Percentiles rank a stretch among this genome's conserved stretches.
Conservation (phyloP, 768 basidiomycete species). For the Naganishia kalamii region DNA sequence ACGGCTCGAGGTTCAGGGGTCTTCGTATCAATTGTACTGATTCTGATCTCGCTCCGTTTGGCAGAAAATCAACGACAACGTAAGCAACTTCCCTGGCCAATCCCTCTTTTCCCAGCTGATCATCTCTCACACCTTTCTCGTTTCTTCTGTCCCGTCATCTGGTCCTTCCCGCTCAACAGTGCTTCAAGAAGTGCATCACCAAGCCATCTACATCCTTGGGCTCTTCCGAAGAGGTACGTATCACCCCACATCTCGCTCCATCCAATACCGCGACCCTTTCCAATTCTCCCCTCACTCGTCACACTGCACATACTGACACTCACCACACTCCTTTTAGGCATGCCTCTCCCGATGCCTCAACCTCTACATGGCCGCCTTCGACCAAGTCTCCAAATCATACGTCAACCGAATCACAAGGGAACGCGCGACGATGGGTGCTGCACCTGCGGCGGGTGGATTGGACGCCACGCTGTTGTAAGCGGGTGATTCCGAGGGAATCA, state of each 20-base stretch:
- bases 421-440: constrained; percentile 18
- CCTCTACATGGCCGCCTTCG: constrained; percentile 46
- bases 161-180: constrained; percentile 30
- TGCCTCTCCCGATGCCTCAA: constrained; percentile 45
- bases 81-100: too few relatives aligned
- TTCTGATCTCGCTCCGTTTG: not conserved
- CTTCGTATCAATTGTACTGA: not conserved
- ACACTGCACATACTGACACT: not conserved
- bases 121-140: too few relatives aligned
- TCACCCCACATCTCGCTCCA: not conserved
- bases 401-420: constrained; percentile 40
- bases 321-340: constrained; percentile 26
- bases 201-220: constrained; percentile 38
- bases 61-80: constrained; percentile 46
- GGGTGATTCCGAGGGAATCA: not conserved
- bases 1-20: too few relatives aligned
- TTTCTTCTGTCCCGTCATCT: not conserved
- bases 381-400: constrained; percentile 43
- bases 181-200: constrained; percentile 44
- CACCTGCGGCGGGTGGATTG: not conserved
- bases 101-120: too few relatives aligned
- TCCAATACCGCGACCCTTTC: not conserved
- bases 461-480: constrained; percentile 8
- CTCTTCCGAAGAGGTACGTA: constrained; percentile 42
- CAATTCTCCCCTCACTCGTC: not conserved